These are phyloP conservation scores for Chlamydomonas sp. DNA, from an alignment of 139 green algal genomes.

Conservation along the genomic window DNA sequence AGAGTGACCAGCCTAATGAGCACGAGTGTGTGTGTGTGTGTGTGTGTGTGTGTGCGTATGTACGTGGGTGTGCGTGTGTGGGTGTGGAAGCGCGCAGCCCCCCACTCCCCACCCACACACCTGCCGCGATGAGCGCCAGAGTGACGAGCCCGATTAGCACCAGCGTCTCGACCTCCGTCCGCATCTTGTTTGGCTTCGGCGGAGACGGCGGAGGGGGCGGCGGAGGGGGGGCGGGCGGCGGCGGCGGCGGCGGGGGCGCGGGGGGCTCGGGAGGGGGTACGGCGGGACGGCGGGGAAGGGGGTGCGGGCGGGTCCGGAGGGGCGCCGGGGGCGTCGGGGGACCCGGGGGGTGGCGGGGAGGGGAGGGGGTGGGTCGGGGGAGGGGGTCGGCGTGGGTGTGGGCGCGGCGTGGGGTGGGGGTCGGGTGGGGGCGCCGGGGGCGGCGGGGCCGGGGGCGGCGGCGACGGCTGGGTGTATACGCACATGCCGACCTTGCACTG, in stretches of 20 bases:
- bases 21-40: no score
- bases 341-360: conserved; percentile 6
- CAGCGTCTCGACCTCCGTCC: conserved; percentile 40
- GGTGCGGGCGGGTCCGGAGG: not conserved
- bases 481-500: conserved; percentile 47
- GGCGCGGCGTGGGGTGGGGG: not conserved
- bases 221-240: conserved; percentile 6
- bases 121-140: no score
- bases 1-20: no score
- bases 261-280: conserved; percentile 5
- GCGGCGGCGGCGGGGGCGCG: conserved; percentile 1
- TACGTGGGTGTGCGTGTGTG: no score
- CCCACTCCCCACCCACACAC: no score
- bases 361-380: not conserved
- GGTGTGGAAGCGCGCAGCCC: no score
- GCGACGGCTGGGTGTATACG: conserved; percentile 38
- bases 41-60: no score
- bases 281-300: not conserved
- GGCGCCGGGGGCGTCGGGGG: not conserved
- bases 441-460: conserved; percentile 22
- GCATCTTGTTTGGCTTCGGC: conserved; percentile 12
- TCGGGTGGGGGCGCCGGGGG: not conserved
- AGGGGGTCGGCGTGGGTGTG: not conserved
- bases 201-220: conserved; percentile 15
- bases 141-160: no score